A percentile compares a stretch with the other conserved stretches of the same genome.
Evolutionary conservation across 148 eudicot species (phyloP).

Genomic region (Diospyros lotus): DNA sequence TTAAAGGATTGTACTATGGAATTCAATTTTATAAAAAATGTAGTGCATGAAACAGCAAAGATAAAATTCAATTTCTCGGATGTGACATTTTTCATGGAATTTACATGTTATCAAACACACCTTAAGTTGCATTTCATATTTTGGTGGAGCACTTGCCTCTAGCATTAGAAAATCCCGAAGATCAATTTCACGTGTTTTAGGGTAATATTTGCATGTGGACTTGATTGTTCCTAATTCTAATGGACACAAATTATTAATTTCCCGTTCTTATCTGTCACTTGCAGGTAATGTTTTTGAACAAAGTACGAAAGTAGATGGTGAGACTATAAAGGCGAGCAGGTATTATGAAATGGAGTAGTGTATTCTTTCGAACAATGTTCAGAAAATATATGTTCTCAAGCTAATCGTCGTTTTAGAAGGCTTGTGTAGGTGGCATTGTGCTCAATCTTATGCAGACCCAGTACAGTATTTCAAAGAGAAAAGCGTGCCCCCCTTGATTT

Average conservation of each 20-base stretch:
- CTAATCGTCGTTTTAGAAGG: background rate
- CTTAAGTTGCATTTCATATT: too few relatives aligned
- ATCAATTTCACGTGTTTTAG: too few relatives aligned
- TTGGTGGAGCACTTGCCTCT: too few relatives aligned
- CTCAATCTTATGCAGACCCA: conserved; percentile 13
- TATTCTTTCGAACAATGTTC: background rate
- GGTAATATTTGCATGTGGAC: background rate
- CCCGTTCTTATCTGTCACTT: conserved; percentile 5
- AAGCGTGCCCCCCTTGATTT: background rate
- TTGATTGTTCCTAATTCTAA: background rate
- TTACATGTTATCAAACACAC: too few relatives aligned
- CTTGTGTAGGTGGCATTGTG: conserved; percentile 9
- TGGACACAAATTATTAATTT: background rate
- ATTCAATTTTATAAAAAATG: too few relatives aligned
- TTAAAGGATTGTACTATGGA: too few relatives aligned
- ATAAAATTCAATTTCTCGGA: too few relatives aligned
- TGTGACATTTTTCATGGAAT: too few relatives aligned
- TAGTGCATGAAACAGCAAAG: too few relatives aligned
- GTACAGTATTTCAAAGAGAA: conserved; percentile 6
- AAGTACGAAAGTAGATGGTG: conserved; percentile 28
- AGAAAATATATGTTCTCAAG: background rate
- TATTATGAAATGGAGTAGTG: conserved; percentile 10
- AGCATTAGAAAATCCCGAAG: too few relatives aligned
- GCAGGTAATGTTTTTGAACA: conserved; percentile 50
- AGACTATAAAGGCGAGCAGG: conserved; percentile 52